Evolutionary conservation across 345 rosid genomes (phyloP).

Genomic region (Citrus cavaleriei): DNA sequence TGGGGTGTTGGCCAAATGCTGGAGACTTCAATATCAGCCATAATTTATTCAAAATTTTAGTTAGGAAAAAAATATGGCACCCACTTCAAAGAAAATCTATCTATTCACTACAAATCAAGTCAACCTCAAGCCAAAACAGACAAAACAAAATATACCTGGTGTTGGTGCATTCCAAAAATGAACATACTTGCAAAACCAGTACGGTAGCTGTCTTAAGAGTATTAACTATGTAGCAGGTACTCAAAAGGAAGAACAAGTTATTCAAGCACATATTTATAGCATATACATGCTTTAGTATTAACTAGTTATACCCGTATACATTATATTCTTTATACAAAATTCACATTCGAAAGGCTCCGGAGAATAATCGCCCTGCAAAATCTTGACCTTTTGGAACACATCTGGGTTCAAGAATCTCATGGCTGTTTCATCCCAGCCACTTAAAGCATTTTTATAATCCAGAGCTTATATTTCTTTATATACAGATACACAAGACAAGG

Average conservation of each 20-base stretch:
- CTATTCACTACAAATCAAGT: neutral
- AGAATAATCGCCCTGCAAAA: neutral
- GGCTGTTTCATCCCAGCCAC: neutral
- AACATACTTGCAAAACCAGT: neutral
- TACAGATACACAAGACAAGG: slow-evolving; percentile 79
- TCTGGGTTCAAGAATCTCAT: neutral
- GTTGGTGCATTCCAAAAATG: neutral
- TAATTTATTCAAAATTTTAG: neutral
- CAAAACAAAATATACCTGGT: neutral
- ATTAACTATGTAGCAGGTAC: neutral
- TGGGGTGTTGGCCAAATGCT: neutral
- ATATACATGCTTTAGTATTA: neutral
- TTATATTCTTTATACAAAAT: slow-evolving; percentile 15
- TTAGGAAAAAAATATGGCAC: neutral
- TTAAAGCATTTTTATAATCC: slow-evolving; percentile 79
- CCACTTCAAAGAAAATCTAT: neutral
- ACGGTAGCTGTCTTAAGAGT: neutral
- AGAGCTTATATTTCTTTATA: slow-evolving; percentile 66
- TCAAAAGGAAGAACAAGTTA: neutral
- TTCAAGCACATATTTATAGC: neutral
- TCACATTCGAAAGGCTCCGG: neutral
- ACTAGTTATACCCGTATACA: neutral
- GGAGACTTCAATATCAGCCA: neutral
- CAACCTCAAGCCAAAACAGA: neutral
- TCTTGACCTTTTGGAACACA: neutral